phyloP scores from a whole-genome alignment of 176 grass and related monocot genomes.

The Zoysia japonica region DNA sequence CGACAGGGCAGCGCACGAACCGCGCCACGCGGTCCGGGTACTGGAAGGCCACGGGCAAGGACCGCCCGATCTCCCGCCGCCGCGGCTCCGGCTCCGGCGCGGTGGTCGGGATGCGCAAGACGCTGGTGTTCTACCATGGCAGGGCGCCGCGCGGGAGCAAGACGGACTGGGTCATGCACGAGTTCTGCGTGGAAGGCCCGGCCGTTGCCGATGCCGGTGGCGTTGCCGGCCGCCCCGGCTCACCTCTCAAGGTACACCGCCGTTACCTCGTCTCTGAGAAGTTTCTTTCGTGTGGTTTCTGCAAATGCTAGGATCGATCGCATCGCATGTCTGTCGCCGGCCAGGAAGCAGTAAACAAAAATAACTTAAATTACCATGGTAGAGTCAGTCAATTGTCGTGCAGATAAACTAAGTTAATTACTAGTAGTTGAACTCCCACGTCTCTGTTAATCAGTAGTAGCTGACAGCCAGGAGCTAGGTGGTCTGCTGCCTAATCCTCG shows the following conservation, averaged over 20 bases:
- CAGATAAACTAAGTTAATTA: too few species aligned
- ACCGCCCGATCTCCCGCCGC: conserved; percentile 42
- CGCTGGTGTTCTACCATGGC: conserved; percentile 69
- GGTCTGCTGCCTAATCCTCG: too few species aligned
- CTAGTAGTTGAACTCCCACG: too few species aligned
- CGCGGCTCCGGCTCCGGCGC: conserved; percentile 51
- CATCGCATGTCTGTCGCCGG: not conserved
- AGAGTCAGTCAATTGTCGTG: too few species aligned
- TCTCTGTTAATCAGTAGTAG: too few species aligned
- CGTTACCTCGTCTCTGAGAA: too few species aligned
- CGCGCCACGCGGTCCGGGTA: conserved; percentile 71
- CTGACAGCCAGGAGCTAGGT: too few species aligned
- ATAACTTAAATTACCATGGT: too few species aligned
- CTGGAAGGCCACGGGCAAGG: conserved; percentile 85
- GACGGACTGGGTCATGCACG: conserved; percentile 82
- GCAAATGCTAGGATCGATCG: not conserved
- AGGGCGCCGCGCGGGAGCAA: conserved; percentile 68
- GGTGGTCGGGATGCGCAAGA: conserved; percentile 69
- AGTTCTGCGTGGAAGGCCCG: conserved; percentile 61
- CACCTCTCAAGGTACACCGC: conserved; percentile 23
- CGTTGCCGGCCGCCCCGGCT: not conserved
- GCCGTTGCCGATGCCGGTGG: conserved; percentile 1
- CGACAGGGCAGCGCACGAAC: conserved; percentile 65
- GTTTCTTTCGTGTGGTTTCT: not conserved
- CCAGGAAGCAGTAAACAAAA: not conserved